Conservation (phyloP, 352 stramenopile genomes). For the Blastocystis sp. region DNA sequence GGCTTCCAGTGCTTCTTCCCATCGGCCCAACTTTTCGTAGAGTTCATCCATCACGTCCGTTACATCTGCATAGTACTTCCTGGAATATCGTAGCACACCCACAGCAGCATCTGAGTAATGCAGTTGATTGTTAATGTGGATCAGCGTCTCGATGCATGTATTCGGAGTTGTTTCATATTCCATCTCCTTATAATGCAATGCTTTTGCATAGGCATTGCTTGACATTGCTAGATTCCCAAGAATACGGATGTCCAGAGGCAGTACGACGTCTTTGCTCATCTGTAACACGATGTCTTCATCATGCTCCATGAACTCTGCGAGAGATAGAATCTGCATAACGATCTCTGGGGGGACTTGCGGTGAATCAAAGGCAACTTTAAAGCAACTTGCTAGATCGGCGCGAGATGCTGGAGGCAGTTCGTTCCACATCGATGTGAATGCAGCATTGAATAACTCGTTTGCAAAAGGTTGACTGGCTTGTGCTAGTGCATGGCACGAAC, state of each 20-base stretch:
- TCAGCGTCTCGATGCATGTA: slow-evolving; percentile 92
- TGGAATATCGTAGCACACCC: slow-evolving; percentile 88
- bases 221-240: slow-evolving; percentile 89
- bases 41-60: slow-evolving; percentile 86
- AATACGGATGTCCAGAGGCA: slow-evolving; percentile 77
- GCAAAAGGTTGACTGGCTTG: slow-evolving; percentile 92
- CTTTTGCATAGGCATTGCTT: slow-evolving; percentile 93
- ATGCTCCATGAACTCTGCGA: slow-evolving; percentile 98
- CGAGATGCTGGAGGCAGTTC: slow-evolving; percentile 86
- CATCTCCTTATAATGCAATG: slow-evolving; percentile 88
- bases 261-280: slow-evolving; percentile 69
- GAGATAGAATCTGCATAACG: slow-evolving; percentile 87
- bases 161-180: slow-evolving; percentile 81
- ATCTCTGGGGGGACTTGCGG: slow-evolving; percentile 85
- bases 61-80: slow-evolving; percentile 72
- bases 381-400: slow-evolving; percentile 79
- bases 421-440: slow-evolving; percentile 97
- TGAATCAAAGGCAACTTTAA: slow-evolving; percentile 83
- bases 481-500: slow-evolving; percentile 82
- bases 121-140: slow-evolving; percentile 97
- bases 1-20: slow-evolving; percentile 83
- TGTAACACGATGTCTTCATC: slow-evolving; percentile 83
- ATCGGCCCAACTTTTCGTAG: slow-evolving; percentile 94
- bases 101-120: slow-evolving; percentile 87
- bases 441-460: slow-evolving; percentile 89